A percentile compares a stretch with the other conserved stretches of the same genome.
phyloP scores from a whole-genome alignment of 208 protist genomes.

The Zelonia costaricensis region DNA sequence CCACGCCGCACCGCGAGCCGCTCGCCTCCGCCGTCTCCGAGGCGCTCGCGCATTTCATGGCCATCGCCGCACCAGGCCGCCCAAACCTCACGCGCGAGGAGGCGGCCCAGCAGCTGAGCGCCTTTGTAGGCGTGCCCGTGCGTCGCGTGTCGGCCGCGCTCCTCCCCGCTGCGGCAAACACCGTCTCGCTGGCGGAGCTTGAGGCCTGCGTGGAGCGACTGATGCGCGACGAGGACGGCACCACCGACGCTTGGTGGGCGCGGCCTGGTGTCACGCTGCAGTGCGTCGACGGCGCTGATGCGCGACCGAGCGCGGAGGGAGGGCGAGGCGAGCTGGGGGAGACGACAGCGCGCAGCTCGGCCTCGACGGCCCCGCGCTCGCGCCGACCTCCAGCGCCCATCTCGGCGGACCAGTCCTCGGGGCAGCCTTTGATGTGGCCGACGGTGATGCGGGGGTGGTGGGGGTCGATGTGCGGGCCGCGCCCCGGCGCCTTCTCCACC shows the following conservation, averaged over 20 bases:
- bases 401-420: background rate
- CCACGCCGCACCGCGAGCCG: no score
- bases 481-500: background rate
- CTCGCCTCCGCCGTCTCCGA: constrained; percentile 1
- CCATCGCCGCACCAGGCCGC: background rate
- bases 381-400: background rate
- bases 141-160: background rate
- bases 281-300: background rate
- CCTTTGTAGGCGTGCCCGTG: constrained; percentile 7
- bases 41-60: background rate
- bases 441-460: constrained; percentile 5
- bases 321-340: background rate
- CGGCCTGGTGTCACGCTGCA: constrained; percentile 5
- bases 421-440: background rate
- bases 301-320: background rate
- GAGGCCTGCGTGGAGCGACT: constrained; percentile 1
- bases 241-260: constrained; percentile 13
- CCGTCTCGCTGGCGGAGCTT: background rate
- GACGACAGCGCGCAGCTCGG: background rate
- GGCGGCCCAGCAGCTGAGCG: constrained; percentile 2
- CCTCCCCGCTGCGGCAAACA: background rate
- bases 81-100: background rate
- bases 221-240: background rate
- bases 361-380: background rate
- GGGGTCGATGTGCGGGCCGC: no score